Base-by-base conservation (phyloP, 2,329 filamentous ascomycete species). In the Neonectria punicea region DNA sequence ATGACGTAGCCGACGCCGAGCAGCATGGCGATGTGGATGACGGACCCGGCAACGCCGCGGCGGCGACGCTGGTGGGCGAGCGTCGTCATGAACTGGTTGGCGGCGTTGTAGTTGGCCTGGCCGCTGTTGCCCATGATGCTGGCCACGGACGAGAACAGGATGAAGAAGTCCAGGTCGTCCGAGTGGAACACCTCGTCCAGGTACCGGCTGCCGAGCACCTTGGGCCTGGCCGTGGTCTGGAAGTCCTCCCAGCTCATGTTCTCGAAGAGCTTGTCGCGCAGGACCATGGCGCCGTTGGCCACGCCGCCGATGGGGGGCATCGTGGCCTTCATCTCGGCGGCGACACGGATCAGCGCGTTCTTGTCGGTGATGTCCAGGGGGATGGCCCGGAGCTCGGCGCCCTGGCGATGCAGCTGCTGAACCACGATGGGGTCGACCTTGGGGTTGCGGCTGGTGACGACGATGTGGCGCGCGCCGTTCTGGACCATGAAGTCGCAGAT, bases 101-200 rank as follows among this genome's bases (percentile, higher is more conserved):
- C 84, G 0, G 83, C 82, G 2, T 81, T 79, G 71, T 89, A 89
- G 3, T 85, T 84, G 5, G 84, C 83, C 65, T 88, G 85, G 0
- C 83, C 83, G 50, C 79, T 79, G 72, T 85, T 84, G 1, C 85
- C 85, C 14, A 87, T 83, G 2, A 84, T 78, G n/a, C 84, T 81
- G 3, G 84, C 82, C 0, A 83, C 80, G 3, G 84, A 85, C 0
- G 86, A 88, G n/a, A 86, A 81, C 28, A 83, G 79, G 25, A 86
- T 77, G 74, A 88, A 88, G 76, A 88, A 87, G 73, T 86, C 84
- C 1, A 86, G 77, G 30, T 49, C 16, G 4, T 44, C 28, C 5
- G 28, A 18, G 28, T 34, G 6, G 47, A 51, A 51, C 3, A 43
- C 25, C 25, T 46, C 25, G 14, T 32, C 47, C 28, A 51, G n/a